Evolutionary conservation across 1,284 basidiomycete species (phyloP).

Genomic region (Rhizoctonia solani): DNA sequence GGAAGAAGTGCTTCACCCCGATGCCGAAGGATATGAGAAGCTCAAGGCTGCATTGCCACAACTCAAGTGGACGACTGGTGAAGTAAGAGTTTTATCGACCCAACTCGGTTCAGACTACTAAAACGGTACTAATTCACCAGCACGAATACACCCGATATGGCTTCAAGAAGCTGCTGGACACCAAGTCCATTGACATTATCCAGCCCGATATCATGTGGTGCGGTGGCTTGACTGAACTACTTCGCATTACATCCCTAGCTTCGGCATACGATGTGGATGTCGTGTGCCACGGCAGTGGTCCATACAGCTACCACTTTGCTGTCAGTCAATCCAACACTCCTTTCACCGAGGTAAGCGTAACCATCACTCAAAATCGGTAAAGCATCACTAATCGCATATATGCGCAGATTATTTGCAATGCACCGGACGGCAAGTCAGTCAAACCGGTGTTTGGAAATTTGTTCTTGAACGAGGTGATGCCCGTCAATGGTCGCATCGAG

Average conservation of each 20-base stretch:
- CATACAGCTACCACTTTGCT: slow-evolving; percentile 50
- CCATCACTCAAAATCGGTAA: slow-evolving; percentile 41
- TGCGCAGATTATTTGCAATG: slow-evolving; percentile 56
- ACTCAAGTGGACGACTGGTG: slow-evolving; percentile 58
- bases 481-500: slow-evolving; percentile 52
- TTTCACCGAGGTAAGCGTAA: slow-evolving; percentile 43
- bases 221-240: slow-evolving; percentile 57
- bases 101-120: neutral
- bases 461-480: slow-evolving; percentile 56
- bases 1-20: slow-evolving; percentile 57
- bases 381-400: slow-evolving; percentile 23
- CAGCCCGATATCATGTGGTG: slow-evolving; percentile 56
- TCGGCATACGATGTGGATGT: slow-evolving; percentile 55
- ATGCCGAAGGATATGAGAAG: slow-evolving; percentile 52
- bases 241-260: slow-evolving; percentile 54
- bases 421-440: slow-evolving; percentile 55
- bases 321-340: slow-evolving; percentile 47
- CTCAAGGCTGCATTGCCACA: slow-evolving; percentile 53
- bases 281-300: slow-evolving; percentile 55
- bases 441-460: slow-evolving; percentile 56
- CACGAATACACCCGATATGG: slow-evolving; percentile 58
- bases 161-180: slow-evolving; percentile 57
- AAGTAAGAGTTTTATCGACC: slow-evolving; percentile 41
- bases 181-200: slow-evolving; percentile 53
- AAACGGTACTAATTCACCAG: slow-evolving; percentile 37